Evolutionary conservation across 2,329 filamentous ascomycete genomes (phyloP), one percentile per base, ranked within the genome.

Genomic region (Podosphaera aphanis): DNA sequence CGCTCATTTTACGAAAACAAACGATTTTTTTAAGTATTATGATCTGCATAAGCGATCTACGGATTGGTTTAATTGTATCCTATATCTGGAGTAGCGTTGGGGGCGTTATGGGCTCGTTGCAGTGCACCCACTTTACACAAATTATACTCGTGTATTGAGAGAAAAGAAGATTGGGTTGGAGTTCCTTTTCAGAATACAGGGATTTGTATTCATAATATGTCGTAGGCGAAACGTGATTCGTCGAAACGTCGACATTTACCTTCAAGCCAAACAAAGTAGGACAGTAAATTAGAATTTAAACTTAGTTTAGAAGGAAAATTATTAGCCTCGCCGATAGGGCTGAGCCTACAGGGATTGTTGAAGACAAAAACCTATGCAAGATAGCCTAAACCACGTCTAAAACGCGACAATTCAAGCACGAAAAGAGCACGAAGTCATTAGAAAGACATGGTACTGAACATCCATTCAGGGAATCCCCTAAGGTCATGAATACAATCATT

Each of bases 31-130:
- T 50, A 57, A 59, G 56, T 55, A 57, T 64, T 61, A 68, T 58
- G 64, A 67, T 68, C 57, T 65, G 64, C 65, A 67, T 63, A 63
- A 65, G 63, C 61, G 60, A 68, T 67, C 62, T 65, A 66, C 55
- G 62, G 63, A 50, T 27, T 48, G 47, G 47, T 46, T 51, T 50
- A 51, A 16, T 20, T 49, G 47, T 51, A 46, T 49, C 47, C 42
- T 50, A 49, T 52, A 52, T 55, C 50, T 50, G 43, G 47, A 50
- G 49, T 46, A 53, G 43, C 48, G 50, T 54, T 53, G 55, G 49
- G 40, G 57, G 57, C 51, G 57, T 57, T 35, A 11, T 7, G 5
- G 29, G 29, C 29, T 11, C 29, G 29, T 33, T 33, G 29, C 29
- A 11, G 29, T 33, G 29, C 29, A 33, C 29, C 13, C 29, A 13